These are phyloP conservation scores for Macrolepiota albuminosa DNA, from an alignment of 768 basidiomycete species.

Conservation along the genomic window DNA sequence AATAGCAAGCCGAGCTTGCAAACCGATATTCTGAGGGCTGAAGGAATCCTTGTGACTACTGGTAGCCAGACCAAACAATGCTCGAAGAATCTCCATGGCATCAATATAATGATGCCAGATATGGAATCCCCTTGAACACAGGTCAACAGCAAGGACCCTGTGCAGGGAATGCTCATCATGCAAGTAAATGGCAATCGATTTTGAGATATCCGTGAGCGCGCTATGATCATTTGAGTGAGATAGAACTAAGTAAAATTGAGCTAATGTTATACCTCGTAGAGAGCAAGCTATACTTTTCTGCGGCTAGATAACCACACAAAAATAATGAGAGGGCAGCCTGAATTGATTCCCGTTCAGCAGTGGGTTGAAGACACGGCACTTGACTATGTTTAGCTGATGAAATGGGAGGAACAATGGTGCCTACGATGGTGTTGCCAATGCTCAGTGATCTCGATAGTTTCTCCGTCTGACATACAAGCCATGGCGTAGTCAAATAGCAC, in stretches of 20 bases:
- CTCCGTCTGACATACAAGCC: conserved; percentile 60
- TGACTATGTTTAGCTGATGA: background rate
- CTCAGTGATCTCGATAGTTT: conserved; percentile 36
- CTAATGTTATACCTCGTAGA: conserved; percentile 52
- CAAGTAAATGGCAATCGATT: conserved; percentile 75
- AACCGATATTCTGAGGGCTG: conserved; percentile 59
- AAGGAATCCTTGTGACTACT: conserved; percentile 65
- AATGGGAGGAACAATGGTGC: background rate
- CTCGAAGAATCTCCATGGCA: conserved; percentile 80
- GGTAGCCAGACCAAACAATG: conserved; percentile 79
- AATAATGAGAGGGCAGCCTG: conserved; percentile 69
- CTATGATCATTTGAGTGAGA: conserved; percentile 31
- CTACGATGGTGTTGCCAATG: conserved; percentile 13
- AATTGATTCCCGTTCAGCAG: conserved; percentile 52
- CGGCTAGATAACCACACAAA: conserved; percentile 77
- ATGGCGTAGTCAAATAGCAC: conserved; percentile 76
- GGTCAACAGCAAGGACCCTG: conserved; percentile 75
- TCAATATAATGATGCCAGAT: conserved; percentile 96
- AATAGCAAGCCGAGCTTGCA: conserved; percentile 80
- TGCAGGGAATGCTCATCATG: conserved; percentile 66
- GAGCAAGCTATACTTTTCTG: conserved; percentile 74
- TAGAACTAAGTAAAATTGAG: background rate
- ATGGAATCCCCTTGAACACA: conserved; percentile 87
- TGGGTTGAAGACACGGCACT: conserved; percentile 24
- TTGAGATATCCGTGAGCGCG: conserved; percentile 77